These are phyloP conservation scores for Avena insularis DNA, from an alignment of 176 grass and related monocot genomes.

Conservation along the genomic window DNA sequence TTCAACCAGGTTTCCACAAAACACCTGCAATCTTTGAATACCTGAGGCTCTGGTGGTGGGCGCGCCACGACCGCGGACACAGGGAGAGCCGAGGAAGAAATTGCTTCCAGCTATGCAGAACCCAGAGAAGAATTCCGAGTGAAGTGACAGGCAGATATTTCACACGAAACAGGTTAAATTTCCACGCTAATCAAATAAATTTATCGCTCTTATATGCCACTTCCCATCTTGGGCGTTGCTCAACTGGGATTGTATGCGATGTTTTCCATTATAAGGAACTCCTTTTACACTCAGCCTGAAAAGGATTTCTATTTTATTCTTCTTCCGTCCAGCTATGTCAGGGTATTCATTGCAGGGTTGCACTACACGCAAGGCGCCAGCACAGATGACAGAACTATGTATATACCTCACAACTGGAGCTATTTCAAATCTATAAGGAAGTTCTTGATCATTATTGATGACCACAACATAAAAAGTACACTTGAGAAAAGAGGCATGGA, in stretches of 20 bases:
- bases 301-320: neutral
- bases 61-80: too few species aligned
- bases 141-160: neutral
- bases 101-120: too few species aligned
- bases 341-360: neutral
- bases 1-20: too few species aligned
- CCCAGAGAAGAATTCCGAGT: too few species aligned
- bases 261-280: neutral
- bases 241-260: neutral
- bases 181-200: neutral
- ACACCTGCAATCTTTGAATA: too few species aligned
- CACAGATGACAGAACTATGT: neutral
- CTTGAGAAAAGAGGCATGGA: conserved; percentile 39
- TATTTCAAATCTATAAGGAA: conserved; percentile 43
- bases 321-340: neutral
- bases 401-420: conserved; percentile 19
- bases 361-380: neutral
- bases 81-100: too few species aligned
- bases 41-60: too few species aligned
- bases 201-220: neutral
- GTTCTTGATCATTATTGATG: conserved; percentile 56
- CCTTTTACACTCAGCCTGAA: neutral
- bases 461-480: conserved; percentile 51
- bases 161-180: neutral
- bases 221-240: neutral